Percentiles rank a stretch among this genome's conserved stretches.
Evolutionary conservation across 352 stramenopile species (phyloP).

Genomic region (Hyaloperonospora arabidopsidis): DNA sequence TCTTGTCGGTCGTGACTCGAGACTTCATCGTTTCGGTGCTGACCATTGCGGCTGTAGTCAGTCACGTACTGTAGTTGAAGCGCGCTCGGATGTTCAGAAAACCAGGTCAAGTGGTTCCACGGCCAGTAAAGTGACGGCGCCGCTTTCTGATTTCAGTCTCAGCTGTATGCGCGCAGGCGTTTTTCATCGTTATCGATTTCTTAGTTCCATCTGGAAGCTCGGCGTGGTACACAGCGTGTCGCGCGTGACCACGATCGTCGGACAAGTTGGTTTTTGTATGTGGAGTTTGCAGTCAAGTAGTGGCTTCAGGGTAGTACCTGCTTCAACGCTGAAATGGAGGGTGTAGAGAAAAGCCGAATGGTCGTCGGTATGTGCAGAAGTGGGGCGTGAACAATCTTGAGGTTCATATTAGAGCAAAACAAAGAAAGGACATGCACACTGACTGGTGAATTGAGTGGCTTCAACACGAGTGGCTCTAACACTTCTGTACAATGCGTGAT

Average conservation of each 20-base stretch:
- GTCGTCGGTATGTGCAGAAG: too few species aligned
- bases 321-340: neutral
- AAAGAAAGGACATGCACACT: neutral
- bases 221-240: too few species aligned
- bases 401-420: neutral
- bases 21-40: too few species aligned
- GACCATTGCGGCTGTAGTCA: neutral
- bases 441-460: neutral
- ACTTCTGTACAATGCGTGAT: neutral
- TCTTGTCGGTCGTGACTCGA: too few species aligned
- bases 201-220: too few species aligned
- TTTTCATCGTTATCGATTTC: too few species aligned
- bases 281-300: neutral
- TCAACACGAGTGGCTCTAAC: neutral
- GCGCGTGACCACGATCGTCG: too few species aligned
- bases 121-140: conserved; percentile 9
- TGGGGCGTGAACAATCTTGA: too few species aligned
- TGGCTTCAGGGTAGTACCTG: neutral
- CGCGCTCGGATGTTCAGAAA: neutral
- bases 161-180: conserved; percentile 9
- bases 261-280: too few species aligned
- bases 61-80: neutral
- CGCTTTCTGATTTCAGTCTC: conserved; percentile 13
- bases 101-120: neutral
- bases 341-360: too few species aligned